Conservation (phyloP, 2,329 filamentous ascomycete species). For the Botrytis medusae region DNA sequence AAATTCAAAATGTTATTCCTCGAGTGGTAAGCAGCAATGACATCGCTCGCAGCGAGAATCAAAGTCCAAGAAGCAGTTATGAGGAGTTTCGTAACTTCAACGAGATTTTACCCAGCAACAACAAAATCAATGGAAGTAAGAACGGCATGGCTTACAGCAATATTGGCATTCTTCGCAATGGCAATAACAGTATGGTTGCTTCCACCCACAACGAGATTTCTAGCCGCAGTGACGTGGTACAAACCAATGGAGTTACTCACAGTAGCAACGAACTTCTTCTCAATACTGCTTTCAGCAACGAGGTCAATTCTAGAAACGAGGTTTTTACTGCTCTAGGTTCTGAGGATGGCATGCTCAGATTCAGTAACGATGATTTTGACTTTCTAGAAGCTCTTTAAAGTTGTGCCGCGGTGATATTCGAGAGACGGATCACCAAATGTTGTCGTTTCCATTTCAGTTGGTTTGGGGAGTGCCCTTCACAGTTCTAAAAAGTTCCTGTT, state of each 20-base stretch:
- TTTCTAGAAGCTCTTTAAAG: neutral
- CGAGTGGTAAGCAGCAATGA: neutral
- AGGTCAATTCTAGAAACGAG: neutral
- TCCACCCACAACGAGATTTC: neutral
- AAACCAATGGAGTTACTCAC: neutral
- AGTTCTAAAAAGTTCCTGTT: neutral
- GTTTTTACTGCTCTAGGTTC: too few species aligned
- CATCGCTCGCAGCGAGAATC: neutral
- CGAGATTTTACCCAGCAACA: neutral
- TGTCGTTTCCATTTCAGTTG: neutral
- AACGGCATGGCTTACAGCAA: neutral
- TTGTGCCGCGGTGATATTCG: neutral
- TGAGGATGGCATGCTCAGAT: neutral
- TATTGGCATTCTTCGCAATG: neutral
- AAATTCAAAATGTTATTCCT: neutral
- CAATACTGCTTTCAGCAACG: neutral
- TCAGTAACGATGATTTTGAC: slow-evolving; percentile 1
- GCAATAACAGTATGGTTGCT: neutral
- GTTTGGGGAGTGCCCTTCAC: too few species aligned
- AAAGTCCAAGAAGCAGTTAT: neutral
- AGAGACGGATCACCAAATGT: neutral
- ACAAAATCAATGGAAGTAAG: neutral
- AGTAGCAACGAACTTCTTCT: neutral
- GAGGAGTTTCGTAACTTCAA: neutral
- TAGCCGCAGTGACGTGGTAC: neutral